Base-by-base conservation (phyloP, 441 rosid genomes). In the Capsella rubella region DNA sequence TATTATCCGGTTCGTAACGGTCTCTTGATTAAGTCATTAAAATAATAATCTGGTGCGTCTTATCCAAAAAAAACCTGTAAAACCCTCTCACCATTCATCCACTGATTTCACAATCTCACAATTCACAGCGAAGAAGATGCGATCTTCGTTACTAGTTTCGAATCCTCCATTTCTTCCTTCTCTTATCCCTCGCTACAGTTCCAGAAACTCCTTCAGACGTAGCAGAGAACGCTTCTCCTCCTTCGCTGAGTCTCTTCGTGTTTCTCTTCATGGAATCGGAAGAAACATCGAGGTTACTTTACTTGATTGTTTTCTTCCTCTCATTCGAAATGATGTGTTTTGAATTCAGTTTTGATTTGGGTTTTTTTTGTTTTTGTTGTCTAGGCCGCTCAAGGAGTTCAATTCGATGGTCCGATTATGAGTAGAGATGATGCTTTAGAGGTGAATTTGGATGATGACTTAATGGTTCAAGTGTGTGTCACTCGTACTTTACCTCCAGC, bases 401-500 rank as follows among this genome's bases (percentile, higher is more conserved):
- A 85, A 52, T 92, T 83, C 71, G 91, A 90, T 63, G 92, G 88
- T n/a, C 92, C 88, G 31, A 14, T 86, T 45, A 16, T 82, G 34
- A 82, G 79, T 71, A 64, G 49, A n/a, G 74, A 69, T 0, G 86
- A 69, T 0, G 86, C 69, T 37, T 40, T 82, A 51, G 82, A 81
- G 11, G 78, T 50, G 50, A 47, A 66, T 40, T 86, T 82, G 71
- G 89, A 86, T 50, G 80, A 77, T 39, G 87, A 82, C 40, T 60
- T 85, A 67, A 77, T 80, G 74, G 85, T 95, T 45, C 92, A 89
- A 82, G 84, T 82, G 13, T 87, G 89, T 76, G 71, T 90, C 71
- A 89, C 87, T 15, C 87, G 88, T 55, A 87, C 85, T 50, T 80
- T 90, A 78, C 85, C 92, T 61, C 96, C 93, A 37, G 98, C 95